A percentile compares a stretch with the other conserved stretches of the same genome.
Evolutionary conservation across 305 asterid genomes (phyloP).

Genomic region (Fraxinus dipetala): DNA sequence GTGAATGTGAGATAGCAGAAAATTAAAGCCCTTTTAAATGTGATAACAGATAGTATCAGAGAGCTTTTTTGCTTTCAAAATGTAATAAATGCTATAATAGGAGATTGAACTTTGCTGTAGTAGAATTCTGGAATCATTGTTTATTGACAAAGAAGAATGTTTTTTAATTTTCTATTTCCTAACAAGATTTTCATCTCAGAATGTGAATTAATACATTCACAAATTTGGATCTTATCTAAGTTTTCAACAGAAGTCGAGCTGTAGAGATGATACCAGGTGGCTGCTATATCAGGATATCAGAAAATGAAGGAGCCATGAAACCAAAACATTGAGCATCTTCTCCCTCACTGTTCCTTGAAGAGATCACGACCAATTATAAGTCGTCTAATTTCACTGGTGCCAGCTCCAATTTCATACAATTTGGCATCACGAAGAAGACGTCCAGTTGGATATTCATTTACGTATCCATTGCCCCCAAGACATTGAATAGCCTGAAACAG

Average conservation of each 20-base stretch:
- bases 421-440: constrained; percentile 92
- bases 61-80: not conserved
- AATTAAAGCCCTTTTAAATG: constrained; percentile 12
- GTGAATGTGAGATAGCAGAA: not conserved
- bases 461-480: constrained; percentile 92
- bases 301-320: not conserved
- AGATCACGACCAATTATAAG: constrained; percentile 81
- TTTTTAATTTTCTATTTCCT: not conserved
- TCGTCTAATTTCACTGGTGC: constrained; percentile 95
- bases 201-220: not conserved
- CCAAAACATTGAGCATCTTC: not conserved
- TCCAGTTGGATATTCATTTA: constrained; percentile 88
- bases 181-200: not conserved
- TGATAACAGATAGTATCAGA: not conserved
- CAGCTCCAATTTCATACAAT: constrained; percentile 95
- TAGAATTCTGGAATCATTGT: not conserved
- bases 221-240: not conserved
- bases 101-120: not conserved
- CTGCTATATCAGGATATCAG: not conserved
- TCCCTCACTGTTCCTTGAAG: constrained; percentile 55
- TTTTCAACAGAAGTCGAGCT: not conserved
- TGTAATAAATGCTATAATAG: not conserved
- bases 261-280: no score
- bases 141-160: not conserved
- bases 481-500: constrained; percentile 88